phyloP scores from a whole-genome alignment of 768 basidiomycete genomes.

The Dentipellis sp. region DNA sequence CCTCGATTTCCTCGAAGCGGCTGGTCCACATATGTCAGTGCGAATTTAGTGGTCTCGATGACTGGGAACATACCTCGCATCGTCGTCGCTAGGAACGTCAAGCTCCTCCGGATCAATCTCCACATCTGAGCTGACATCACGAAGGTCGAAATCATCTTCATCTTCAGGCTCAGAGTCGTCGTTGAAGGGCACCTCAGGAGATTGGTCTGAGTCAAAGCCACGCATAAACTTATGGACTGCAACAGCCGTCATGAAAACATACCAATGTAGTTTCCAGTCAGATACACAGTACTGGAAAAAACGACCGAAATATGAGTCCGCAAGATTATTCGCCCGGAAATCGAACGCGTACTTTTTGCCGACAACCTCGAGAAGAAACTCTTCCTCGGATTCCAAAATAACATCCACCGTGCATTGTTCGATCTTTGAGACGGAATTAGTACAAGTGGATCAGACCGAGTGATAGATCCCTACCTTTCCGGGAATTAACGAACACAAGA shows the following conservation, averaged over 20 bases:
- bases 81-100: slow-evolving; percentile 36
- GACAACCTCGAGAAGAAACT: slow-evolving; percentile 57
- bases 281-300: slow-evolving; percentile 49
- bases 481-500: slow-evolving; percentile 73
- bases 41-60: not conserved
- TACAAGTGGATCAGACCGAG: not conserved
- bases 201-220: slow-evolving; percentile 37
- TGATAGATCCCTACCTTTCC: slow-evolving; percentile 49
- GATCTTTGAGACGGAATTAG: slow-evolving; percentile 35
- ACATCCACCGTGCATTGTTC: slow-evolving; percentile 71
- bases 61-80: slow-evolving; percentile 31
- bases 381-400: slow-evolving; percentile 55
- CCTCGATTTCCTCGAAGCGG: slow-evolving; percentile 68
- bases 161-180: slow-evolving; percentile 35
- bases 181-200: slow-evolving; percentile 37
- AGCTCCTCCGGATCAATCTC: slow-evolving; percentile 58
- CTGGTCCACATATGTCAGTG: slow-evolving; percentile 22
- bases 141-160: slow-evolving; percentile 56
- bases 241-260: slow-evolving; percentile 12
- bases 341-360: slow-evolving; percentile 66
- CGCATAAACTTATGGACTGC: not conserved
- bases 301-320: not conserved
- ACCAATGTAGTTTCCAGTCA: slow-evolving; percentile 85
- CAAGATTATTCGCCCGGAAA: not conserved
- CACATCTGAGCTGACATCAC: slow-evolving; percentile 76